These are phyloP conservation scores for Exophiala bonariae DNA, from an alignment of 2,329 filamentous ascomycete genomes.

Conservation along the genomic window DNA sequence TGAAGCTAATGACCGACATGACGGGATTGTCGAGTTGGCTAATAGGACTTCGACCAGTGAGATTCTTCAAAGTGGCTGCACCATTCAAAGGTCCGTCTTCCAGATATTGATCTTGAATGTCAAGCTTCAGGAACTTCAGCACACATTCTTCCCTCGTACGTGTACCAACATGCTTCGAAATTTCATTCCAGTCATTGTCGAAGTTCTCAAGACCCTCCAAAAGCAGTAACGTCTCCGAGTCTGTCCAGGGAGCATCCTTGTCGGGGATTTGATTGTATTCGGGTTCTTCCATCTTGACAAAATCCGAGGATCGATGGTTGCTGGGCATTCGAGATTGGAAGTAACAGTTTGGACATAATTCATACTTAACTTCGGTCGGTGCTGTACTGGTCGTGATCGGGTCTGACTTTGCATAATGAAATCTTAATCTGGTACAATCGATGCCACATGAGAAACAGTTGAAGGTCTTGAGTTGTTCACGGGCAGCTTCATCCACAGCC, in stretches of 20 bases:
- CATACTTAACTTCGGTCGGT: conserved; percentile 67
- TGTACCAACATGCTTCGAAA: conserved; percentile 88
- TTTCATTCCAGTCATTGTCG: conserved; percentile 93
- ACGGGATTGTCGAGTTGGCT: conserved; percentile 93
- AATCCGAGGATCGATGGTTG: conserved; percentile 77
- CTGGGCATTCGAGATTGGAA: conserved; percentile 79
- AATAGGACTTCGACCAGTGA: conserved; percentile 82
- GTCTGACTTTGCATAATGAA: conserved; percentile 67
- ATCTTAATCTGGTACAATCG: conserved; percentile 75
- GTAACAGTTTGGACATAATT: conserved; percentile 89
- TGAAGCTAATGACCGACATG: conserved; percentile 91
- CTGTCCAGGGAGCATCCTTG: conserved; percentile 84
- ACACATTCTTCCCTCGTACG: conserved; percentile 95
- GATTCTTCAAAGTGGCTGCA: conserved; percentile 66
- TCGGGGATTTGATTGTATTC: conserved; percentile 76
- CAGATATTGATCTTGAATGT: conserved; percentile 96
- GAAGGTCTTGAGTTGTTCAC: conserved; percentile 64
- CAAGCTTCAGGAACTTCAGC: conserved; percentile 90
- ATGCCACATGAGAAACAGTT: conserved; percentile 91
- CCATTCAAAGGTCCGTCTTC: conserved; percentile 68
- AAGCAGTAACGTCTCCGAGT: conserved; percentile 83
- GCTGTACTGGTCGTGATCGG: conserved; percentile 58
- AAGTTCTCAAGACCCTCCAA: conserved; percentile 90
- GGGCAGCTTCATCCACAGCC: conserved; percentile 60
- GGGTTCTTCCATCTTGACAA: conserved; percentile 86